Conservation (phyloP, 2,329 filamentous ascomycete genomes). For the Pseudocercospora pini-densiflorae region DNA sequence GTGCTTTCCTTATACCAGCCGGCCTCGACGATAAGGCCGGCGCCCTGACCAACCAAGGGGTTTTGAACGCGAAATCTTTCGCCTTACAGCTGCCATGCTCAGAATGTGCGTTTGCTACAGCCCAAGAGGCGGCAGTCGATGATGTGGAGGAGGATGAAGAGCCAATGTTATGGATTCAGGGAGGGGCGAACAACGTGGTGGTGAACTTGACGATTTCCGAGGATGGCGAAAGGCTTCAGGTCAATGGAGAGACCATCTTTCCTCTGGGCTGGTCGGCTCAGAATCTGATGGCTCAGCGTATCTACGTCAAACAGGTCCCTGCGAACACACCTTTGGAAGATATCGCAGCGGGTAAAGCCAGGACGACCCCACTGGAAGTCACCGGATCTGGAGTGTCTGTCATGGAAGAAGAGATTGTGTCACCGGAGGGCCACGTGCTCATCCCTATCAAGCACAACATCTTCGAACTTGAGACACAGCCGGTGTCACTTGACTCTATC, state of each 20-base stretch:
- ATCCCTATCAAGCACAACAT: conserved; percentile 62
- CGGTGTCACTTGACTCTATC: conserved; percentile 59
- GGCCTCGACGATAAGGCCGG: conserved; percentile 36
- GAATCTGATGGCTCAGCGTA: conserved; percentile 17
- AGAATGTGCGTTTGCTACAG: conserved; percentile 55
- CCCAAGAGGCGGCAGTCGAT: conserved; percentile 28
- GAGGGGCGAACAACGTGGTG: conserved; percentile 39
- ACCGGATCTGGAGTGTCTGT: conserved; percentile 42
- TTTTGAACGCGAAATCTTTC: conserved; percentile 47
- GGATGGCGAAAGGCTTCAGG: conserved; percentile 52
- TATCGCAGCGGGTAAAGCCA: conserved; percentile 33
- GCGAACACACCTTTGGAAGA: conserved; percentile 30
- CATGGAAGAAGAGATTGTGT: conserved; percentile 50
- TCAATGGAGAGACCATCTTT: conserved; percentile 67
- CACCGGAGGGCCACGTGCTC: conserved; percentile 58
- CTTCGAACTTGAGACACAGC: conserved; percentile 60
- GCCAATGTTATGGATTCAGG: conserved; percentile 37
- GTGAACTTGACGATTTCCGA: conserved; percentile 60
- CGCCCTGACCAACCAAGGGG: conserved; percentile 11
- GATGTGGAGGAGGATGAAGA: conserved; percentile 31
- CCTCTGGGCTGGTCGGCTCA: conserved; percentile 32
- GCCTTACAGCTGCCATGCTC: conserved; percentile 58
- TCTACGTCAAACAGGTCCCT: conserved; percentile 34
- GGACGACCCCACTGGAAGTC: conserved; percentile 42
- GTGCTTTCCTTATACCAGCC: conserved; percentile 60